phyloP scores from a whole-genome alignment of 495 filamentous ascomycete species.

The Xylaria bambusicola region DNA sequence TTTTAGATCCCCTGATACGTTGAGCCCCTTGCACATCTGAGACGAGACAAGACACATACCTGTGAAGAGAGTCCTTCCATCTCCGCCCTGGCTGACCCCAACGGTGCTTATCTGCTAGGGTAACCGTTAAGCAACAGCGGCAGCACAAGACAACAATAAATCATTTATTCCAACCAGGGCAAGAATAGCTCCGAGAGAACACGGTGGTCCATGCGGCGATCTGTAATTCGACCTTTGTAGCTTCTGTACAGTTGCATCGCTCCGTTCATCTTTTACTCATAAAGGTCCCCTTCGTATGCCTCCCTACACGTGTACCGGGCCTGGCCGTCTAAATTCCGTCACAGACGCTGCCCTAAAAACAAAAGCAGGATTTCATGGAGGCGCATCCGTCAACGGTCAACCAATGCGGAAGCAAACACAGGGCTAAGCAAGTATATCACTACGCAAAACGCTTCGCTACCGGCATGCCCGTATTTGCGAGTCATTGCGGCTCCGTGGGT shows the following conservation, averaged over 20 bases:
- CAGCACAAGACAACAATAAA: neutral
- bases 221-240: too few relatives aligned
- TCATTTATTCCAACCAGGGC: neutral
- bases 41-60: constrained; percentile 5
- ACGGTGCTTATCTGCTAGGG: neutral
- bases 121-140: neutral
- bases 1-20: constrained; percentile 5
- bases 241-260: neutral
- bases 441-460: constrained; percentile 5
- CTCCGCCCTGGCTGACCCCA: neutral
- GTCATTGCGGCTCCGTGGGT: constrained; percentile 18
- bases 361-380: too few relatives aligned
- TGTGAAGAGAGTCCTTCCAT: neutral
- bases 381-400: neutral
- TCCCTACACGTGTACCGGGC: neutral
- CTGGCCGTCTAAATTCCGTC: constrained; percentile 8
- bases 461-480: constrained; percentile 5
- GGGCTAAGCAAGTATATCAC: neutral
- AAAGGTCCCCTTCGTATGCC: neutral
- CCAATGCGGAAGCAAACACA: neutral
- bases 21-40: constrained; percentile 7
- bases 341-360: neutral
- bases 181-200: neutral
- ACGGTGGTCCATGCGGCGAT: neutral
- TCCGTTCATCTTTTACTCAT: neutral